Evolutionary conservation across 495 filamentous ascomycete genomes (phyloP).

Genomic region (Penicillium nucicola): DNA sequence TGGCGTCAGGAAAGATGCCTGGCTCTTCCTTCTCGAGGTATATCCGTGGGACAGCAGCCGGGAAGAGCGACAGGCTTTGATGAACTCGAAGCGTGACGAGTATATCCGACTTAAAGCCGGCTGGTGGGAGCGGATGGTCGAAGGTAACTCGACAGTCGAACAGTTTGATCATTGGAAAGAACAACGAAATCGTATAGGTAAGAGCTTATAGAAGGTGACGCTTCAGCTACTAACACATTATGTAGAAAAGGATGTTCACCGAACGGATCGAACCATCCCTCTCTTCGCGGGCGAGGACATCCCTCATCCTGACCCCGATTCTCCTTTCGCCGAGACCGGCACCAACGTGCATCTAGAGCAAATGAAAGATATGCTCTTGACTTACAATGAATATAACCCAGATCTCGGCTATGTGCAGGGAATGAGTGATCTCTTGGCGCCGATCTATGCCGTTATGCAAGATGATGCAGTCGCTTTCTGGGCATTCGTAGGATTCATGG

Average conservation of each 20-base stretch:
- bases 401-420: conserved; percentile 96
- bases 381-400: conserved; percentile 95
- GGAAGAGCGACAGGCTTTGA: conserved; percentile 74
- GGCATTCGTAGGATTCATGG: conserved; percentile 95
- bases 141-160: conserved; percentile 69
- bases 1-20: conserved; percentile 91
- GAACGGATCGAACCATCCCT: conserved; percentile 88
- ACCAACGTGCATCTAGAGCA: conserved; percentile 98
- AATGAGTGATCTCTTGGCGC: conserved; percentile 95
- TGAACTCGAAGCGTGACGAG: conserved; percentile 85
- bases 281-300: conserved; percentile 96
- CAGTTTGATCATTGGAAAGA: conserved; percentile 94
- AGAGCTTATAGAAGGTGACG: conserved; percentile 16
- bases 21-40: conserved; percentile 90
- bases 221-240: conserved; percentile 5
- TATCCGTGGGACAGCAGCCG: conserved; percentile 83
- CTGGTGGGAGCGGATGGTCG: conserved; percentile 95
- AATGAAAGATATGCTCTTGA: conserved; percentile 98
- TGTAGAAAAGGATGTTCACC: conserved; percentile 95
- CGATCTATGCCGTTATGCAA: conserved; percentile 94
- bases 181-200: conserved; percentile 90
- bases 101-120: conserved; percentile 90
- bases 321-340: conserved; percentile 83
- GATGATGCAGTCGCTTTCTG: conserved; percentile 97
- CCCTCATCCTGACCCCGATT: conserved; percentile 96